Conservation (phyloP, 805 yeast species). For the Candida insectalens region DNA sequence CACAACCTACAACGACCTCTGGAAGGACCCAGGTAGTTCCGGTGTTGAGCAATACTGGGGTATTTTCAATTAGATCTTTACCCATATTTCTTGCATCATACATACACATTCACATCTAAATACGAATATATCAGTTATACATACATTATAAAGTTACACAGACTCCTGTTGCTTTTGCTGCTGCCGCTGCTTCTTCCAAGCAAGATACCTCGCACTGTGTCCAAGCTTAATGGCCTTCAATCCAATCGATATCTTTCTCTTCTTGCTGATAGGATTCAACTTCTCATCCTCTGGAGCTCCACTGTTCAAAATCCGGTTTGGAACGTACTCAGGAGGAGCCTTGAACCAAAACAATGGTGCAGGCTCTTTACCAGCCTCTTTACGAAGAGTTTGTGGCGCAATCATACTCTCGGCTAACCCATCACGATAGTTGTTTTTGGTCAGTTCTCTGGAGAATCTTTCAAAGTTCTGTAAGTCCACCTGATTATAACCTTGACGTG, state of each 20-base stretch:
- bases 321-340: conserved; percentile 48
- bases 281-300: conserved; percentile 7
- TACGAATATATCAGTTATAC: neutral
- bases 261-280: conserved; percentile 14
- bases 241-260: conserved; percentile 9
- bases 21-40: conserved; percentile 49
- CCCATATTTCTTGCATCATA: neutral
- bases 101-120: neutral
- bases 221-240: conserved; percentile 38
- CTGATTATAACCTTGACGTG: conserved; percentile 21
- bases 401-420: conserved; percentile 9
- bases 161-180: conserved; percentile 1
- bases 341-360: conserved; percentile 54
- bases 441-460: conserved; percentile 11
- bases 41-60: conserved; percentile 61
- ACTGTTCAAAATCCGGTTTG: conserved; percentile 27
- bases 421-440: conserved; percentile 14
- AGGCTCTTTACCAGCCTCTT: conserved; percentile 3
- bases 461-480: conserved; percentile 25
- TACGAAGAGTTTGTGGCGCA: neutral
- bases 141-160: neutral
- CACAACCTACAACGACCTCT: conserved; percentile 52
- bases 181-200: conserved; percentile 33
- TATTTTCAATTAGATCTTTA: conserved; percentile 23
- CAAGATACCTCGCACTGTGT: conserved; percentile 66